Percentiles rank a stretch among this genome's conserved stretches.
Conservation (phyloP, 371 early-diverging fungal species). For the Encephalitozoon intestinalis region DNA sequence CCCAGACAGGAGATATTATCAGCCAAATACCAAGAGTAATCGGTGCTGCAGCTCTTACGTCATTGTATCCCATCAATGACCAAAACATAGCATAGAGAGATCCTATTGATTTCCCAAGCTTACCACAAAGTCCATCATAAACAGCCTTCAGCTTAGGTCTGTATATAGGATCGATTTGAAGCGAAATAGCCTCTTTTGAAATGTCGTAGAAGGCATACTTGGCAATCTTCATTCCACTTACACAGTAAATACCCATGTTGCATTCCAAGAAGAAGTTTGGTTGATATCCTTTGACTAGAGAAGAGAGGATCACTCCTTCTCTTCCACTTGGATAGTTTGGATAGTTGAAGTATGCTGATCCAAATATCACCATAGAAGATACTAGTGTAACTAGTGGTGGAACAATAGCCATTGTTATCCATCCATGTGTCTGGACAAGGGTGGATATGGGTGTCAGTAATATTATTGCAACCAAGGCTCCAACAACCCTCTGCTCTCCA, state of each 20-base stretch:
- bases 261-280: conserved; percentile 3
- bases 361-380: conserved; percentile 18
- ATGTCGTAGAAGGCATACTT: conserved; percentile 62
- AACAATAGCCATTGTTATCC: conserved; percentile 47
- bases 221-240: conserved; percentile 45
- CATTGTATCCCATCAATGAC: conserved; percentile 15
- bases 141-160: conserved; percentile 55
- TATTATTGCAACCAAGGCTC: conserved; percentile 34
- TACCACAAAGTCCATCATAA: conserved; percentile 59
- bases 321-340: conserved; percentile 5
- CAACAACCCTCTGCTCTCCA: conserved; percentile 41
- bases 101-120: conserved; percentile 59
- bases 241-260: conserved; percentile 1
- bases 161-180: conserved; percentile 52
- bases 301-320: neutral
- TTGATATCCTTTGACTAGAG: neutral
- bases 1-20: conserved; percentile 15
- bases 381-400: conserved; percentile 48
- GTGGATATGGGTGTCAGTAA: conserved; percentile 47
- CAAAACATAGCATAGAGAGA: conserved; percentile 45
- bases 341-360: conserved; percentile 22
- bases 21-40: neutral
- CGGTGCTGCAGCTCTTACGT: conserved; percentile 17
- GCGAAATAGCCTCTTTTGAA: conserved; percentile 57
- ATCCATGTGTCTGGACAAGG: conserved; percentile 52